These are phyloP conservation scores for Candida stauntonica DNA, from an alignment of 805 yeast species.

Conservation along the genomic window DNA sequence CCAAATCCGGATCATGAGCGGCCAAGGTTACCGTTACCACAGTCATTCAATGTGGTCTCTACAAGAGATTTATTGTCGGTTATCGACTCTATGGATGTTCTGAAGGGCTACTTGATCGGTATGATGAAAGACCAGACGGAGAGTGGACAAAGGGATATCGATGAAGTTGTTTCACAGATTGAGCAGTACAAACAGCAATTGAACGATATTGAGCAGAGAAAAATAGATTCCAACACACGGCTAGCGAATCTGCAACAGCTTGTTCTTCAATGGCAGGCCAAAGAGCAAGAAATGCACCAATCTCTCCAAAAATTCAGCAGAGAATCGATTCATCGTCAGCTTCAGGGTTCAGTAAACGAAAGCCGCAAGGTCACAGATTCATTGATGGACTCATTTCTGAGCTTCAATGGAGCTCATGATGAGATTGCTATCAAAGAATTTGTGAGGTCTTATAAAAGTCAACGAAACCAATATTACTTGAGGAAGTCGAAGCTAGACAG, in stretches of 20 bases:
- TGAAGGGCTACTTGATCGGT: conserved; percentile 29
- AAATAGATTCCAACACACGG: conserved; percentile 18
- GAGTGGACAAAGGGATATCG: conserved; percentile 23
- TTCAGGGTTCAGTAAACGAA: conserved; percentile 30
- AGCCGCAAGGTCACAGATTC: conserved; percentile 32
- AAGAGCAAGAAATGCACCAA: conserved; percentile 32
- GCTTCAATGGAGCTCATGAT: conserved; percentile 23
- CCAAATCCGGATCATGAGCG: conserved; percentile 7
- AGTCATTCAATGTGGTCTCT: conserved; percentile 18
- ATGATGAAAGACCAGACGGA: conserved; percentile 22
- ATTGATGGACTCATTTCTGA: conserved; percentile 30
- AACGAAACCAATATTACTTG: conserved; percentile 40
- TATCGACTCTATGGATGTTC: conserved; percentile 14
- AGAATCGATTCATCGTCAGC: conserved; percentile 29
- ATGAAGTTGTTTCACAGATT: conserved; percentile 24
- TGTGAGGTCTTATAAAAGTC: conserved; percentile 36
- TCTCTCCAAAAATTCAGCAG: conserved; percentile 34
- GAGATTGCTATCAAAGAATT: conserved; percentile 34
- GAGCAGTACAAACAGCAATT: conserved; percentile 26
- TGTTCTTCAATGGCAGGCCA: conserved; percentile 32
- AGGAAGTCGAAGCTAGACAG: conserved; percentile 44
- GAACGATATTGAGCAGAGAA: conserved; percentile 27
- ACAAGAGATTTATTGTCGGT: conserved; percentile 24
- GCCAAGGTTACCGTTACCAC: conserved; percentile 18
- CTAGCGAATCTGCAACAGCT: conserved; percentile 7